These are phyloP conservation scores for Teunomyces gatunensis DNA, from an alignment of 805 yeast species.

Conservation along the genomic window DNA sequence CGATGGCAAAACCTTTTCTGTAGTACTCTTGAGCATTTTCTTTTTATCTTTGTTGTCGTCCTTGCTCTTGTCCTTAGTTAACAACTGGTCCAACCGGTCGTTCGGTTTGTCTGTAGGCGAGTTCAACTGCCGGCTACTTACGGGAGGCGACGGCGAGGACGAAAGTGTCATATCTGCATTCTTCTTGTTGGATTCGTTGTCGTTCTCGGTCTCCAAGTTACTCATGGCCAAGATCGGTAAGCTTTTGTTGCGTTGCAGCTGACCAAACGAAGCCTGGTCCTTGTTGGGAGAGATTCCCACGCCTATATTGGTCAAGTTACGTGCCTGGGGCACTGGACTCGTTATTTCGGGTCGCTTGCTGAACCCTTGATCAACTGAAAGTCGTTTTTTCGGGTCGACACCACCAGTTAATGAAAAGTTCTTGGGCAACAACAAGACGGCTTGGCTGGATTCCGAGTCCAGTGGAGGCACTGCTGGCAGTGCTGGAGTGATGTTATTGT, in stretches of 20 bases:
- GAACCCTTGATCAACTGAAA: conserved; percentile 23
- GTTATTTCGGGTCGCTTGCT: conserved; percentile 3
- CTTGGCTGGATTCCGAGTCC: conserved; percentile 23
- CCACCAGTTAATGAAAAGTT: conserved; percentile 34
- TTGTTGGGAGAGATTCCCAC: conserved; percentile 8
- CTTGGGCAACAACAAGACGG: conserved; percentile 51
- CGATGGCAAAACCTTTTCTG: conserved; percentile 76
- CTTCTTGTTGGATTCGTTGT: neutral
- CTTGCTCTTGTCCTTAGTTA: neutral
- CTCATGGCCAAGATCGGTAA: neutral
- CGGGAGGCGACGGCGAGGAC: conserved; percentile 12
- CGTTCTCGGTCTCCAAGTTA: neutral
- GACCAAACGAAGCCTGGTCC: neutral
- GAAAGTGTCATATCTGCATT: neutral
- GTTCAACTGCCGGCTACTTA: conserved; percentile 6
- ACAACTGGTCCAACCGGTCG: neutral
- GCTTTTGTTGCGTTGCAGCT: neutral
- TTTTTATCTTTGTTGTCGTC: neutral
- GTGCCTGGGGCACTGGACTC: conserved; percentile 7
- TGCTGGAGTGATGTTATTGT: conserved; percentile 18
- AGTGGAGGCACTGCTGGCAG: conserved; percentile 16
- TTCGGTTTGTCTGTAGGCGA: conserved; percentile 8
- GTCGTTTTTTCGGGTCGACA: conserved; percentile 20
- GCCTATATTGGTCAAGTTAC: conserved; percentile 19
- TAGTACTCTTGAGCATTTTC: conserved; percentile 28